phyloP scores from a whole-genome alignment of 2,329 filamentous ascomycete species.

The Sarocladium strictum region DNA sequence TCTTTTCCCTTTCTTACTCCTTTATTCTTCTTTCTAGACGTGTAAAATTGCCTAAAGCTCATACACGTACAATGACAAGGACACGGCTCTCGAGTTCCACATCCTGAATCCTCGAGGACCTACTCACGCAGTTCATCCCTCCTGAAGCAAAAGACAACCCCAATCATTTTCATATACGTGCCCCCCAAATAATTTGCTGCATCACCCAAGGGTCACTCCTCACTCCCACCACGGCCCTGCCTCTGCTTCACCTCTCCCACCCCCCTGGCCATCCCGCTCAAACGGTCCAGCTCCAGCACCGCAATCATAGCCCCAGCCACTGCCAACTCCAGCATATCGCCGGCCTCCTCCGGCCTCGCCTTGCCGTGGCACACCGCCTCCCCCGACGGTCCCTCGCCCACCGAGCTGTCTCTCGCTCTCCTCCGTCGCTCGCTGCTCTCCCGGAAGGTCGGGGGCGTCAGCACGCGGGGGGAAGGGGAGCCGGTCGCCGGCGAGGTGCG shows the following conservation, averaged over 20 bases:
- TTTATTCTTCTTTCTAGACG: too few relatives aligned
- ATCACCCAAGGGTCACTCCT: too few relatives aligned
- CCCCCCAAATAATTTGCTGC: too few relatives aligned
- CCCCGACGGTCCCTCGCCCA: neutral
- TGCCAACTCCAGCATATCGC: neutral
- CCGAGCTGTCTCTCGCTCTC: neutral
- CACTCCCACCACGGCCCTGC: neutral
- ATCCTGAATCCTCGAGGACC: too few relatives aligned
- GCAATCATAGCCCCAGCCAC: constrained; percentile 1
- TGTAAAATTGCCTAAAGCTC: too few relatives aligned
- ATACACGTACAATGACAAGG: too few relatives aligned
- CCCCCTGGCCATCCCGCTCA: neutral
- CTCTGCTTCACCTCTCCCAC: neutral
- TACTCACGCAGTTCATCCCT: too few relatives aligned
- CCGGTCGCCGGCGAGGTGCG: neutral
- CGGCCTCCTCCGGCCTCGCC: neutral
- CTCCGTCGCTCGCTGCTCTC: neutral
- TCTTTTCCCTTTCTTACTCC: too few relatives aligned
- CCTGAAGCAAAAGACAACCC: too few relatives aligned
- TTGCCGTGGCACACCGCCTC: neutral
- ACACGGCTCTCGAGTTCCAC: too few relatives aligned
- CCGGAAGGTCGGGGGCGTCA: neutral
- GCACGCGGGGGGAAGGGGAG: neutral
- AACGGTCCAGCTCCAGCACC: constrained; percentile 1
- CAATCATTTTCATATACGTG: too few relatives aligned